Evolutionary conservation across 805 yeast genomes (phyloP).

Genomic region (Debaryomyces prosopidis): DNA sequence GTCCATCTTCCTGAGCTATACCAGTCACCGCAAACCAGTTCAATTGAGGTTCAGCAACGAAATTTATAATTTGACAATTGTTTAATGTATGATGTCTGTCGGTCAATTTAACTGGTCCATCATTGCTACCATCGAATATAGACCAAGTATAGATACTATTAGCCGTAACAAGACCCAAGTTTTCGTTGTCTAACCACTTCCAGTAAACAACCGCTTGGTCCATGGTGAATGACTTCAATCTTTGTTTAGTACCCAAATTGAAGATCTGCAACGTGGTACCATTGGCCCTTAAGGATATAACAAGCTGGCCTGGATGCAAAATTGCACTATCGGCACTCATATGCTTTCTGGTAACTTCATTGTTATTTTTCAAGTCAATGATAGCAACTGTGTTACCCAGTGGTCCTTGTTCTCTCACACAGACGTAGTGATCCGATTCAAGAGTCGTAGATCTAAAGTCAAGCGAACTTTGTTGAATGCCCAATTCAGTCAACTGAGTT

Average conservation of each 20-base stretch:
- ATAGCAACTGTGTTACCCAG: constrained; percentile 89
- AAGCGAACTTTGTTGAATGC: constrained; percentile 80
- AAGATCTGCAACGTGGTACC: constrained; percentile 96
- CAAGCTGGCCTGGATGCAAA: constrained; percentile 88
- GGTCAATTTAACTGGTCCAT: constrained; percentile 79
- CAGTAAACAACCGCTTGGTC: constrained; percentile 90
- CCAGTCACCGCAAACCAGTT: constrained; percentile 97
- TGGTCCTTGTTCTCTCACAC: constrained; percentile 67
- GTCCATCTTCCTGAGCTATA: constrained; percentile 88
- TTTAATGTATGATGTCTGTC: constrained; percentile 78
- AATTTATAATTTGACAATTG: constrained; percentile 86
- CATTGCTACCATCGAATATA: constrained; percentile 73
- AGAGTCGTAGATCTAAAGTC: constrained; percentile 93
- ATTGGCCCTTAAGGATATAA: constrained; percentile 91
- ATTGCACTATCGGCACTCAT: constrained; percentile 98
- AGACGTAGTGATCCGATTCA: constrained; percentile 88
- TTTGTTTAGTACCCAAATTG: constrained; percentile 81
- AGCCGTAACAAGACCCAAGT: constrained; percentile 83
- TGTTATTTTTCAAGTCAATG: constrained; percentile 77
- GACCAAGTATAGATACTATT: constrained; percentile 77
- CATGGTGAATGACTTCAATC: constrained; percentile 83
- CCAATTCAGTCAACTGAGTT: constrained; percentile 82
- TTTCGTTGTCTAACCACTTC: constrained; percentile 82
- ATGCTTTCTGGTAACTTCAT: constrained; percentile 80
- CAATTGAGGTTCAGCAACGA: constrained; percentile 74